Evolutionary conservation across 495 filamentous ascomycete species (phyloP), one percentile per base, ranked within the genome.

Genomic region (Daldinia loculata): DNA sequence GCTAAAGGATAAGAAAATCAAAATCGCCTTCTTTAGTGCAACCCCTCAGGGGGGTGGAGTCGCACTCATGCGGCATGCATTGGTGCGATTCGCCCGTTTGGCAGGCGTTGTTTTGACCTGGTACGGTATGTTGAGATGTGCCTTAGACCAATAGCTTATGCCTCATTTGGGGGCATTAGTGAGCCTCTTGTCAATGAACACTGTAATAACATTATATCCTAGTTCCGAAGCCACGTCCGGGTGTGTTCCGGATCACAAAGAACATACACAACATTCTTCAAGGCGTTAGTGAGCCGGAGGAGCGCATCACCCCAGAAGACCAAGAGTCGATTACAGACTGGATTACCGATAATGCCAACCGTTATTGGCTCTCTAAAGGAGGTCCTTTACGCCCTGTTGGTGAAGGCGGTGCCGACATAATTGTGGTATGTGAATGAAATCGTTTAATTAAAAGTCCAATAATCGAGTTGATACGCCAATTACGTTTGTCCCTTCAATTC

Each of bases 251-350:
- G 36, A 90, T 93, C 65, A 97, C 93, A 61, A 97, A 97, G 80
- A 94, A 89, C 53, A 92, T 93, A 71, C 93, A 97, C 85, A 97
- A 97, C 76, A 95, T 95, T 72, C 88, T 97, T 3, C 93, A 97
- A 82, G 93, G 93, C 19, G 92, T 95, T 26, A 87, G 88, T 32
- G 80, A 84, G 27, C 86, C 88, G 0, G 83, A 84, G 1, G 86
- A 91, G 58, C 86, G 88, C 9, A 82, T 95, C 17, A 86, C 81
- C 4, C 66, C 78, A 8, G 85, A 90, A 6, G 87, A 92, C 60
- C 87, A 89, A 69, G 77, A 83, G 30, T 76, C 82, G 9, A 83
- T 95, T 34, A 82, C 81, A 8, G 88, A 90, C 17, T 97, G 93
- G 93, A 89, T 92, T 63, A 80, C 84, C n/a, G 86, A 90, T 19